These are phyloP conservation scores for Termitomyces sp. DNA, from an alignment of 768 basidiomycete genomes.

Conservation along the genomic window DNA sequence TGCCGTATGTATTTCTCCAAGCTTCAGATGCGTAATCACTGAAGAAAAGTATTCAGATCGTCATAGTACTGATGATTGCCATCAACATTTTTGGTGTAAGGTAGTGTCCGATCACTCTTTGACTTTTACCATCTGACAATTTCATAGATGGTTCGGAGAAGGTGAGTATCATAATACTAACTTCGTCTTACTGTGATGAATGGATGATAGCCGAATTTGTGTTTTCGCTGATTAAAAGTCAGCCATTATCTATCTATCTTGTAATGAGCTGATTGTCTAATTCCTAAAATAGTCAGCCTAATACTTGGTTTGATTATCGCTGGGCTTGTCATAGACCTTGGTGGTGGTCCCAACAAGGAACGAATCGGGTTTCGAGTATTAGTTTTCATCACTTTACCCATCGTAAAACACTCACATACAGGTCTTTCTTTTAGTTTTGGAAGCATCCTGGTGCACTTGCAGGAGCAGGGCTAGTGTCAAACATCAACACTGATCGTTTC, in stretches of 20 bases:
- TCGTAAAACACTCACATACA: neutral
- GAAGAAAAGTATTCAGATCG: constrained; percentile 18
- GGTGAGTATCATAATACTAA: constrained; percentile 22
- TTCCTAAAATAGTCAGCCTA: constrained; percentile 36
- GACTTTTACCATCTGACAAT: neutral
- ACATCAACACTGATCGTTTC: constrained; percentile 41
- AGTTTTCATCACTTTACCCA: constrained; percentile 13
- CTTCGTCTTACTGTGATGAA: neutral
- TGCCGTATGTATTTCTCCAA: constrained; percentile 22
- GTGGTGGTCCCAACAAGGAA: constrained; percentile 66
- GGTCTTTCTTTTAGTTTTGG: constrained; percentile 44
- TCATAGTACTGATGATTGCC: constrained; percentile 49
- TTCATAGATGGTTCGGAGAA: constrained; percentile 57
- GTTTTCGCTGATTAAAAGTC: constrained; percentile 63
- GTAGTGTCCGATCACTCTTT: constrained; percentile 19
- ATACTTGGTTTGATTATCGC: constrained; percentile 55
- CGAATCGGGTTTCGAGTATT: constrained; percentile 62
- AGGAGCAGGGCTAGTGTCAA: constrained; percentile 33
- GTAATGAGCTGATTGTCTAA: neutral
- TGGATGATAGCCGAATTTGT: constrained; percentile 49
- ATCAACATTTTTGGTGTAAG: constrained; percentile 72
- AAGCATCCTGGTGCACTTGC: constrained; percentile 62
- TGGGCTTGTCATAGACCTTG: constrained; percentile 70
- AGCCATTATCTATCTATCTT: constrained; percentile 9
- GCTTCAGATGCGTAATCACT: neutral